Conservation (phyloP, 163 green algal genomes). For the Volvox carteri region DNA sequence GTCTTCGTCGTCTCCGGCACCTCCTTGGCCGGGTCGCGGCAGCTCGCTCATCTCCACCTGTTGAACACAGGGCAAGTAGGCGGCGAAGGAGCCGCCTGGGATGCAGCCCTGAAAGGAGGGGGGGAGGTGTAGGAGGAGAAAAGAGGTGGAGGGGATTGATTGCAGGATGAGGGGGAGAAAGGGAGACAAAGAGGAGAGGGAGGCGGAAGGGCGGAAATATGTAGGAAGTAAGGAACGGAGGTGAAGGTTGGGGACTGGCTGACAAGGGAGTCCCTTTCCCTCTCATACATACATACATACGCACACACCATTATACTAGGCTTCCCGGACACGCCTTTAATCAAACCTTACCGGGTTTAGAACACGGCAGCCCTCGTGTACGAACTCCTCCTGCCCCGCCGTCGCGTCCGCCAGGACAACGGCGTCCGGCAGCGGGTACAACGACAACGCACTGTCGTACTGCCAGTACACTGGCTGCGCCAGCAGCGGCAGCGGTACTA, state of each 20-base stretch:
- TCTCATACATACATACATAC: neutral
- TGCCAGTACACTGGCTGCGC: slow-evolving; percentile 91
- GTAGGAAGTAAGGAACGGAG: neutral
- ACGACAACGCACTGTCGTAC: slow-evolving; percentile 84
- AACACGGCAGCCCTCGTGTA: slow-evolving; percentile 80
- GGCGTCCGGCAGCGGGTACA: slow-evolving; percentile 92
- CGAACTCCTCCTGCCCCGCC: slow-evolving; percentile 60
- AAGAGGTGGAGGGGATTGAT: neutral
- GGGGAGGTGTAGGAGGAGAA: neutral
- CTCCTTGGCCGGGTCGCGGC: slow-evolving; percentile 34
- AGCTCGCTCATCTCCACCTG: slow-evolving; percentile 79
- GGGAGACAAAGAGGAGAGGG: neutral
- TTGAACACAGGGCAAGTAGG: slow-evolving; percentile 71
- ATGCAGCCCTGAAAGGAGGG: slow-evolving; percentile 73
- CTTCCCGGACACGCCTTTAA: neutral
- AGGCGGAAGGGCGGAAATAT: neutral
- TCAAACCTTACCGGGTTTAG: slow-evolving; percentile 81
- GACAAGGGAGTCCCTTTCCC: neutral
- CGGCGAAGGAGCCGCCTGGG: slow-evolving; percentile 71
- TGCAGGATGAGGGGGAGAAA: neutral
- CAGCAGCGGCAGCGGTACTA: slow-evolving; percentile 91
- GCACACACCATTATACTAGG: neutral
- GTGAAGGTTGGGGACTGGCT: neutral
- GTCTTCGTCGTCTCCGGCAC: neutral
- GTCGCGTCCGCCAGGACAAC: slow-evolving; percentile 88